Evolutionary conservation across 805 yeast genomes (phyloP), one percentile per base, ranked within the genome.

Genomic region (Babjeviella inositovora): DNA sequence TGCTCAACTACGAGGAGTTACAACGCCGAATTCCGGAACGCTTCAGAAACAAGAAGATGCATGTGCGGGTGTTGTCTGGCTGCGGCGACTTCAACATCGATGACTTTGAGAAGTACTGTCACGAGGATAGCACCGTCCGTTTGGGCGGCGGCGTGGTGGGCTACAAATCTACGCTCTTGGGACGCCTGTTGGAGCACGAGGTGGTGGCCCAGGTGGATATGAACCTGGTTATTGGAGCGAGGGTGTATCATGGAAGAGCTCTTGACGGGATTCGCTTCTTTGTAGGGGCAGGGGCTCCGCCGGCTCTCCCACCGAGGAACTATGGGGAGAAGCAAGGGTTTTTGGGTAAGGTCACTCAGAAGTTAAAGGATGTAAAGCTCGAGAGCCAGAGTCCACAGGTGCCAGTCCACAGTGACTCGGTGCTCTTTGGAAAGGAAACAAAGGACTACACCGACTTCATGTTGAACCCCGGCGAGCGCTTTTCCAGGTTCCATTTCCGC

Each of bases 221-320:
- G 9, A 31, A 32, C 8, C 35, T 38, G 6, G 50, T 77, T 3
- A 43, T 39, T n/a, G 56, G 54, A 23, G 61, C 84, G 2, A 58
- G 81, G 27, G 61, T 84, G 0, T 74, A 67, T 32, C 68, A 72
- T 33, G 95, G 94, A 2, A 42, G 49, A 12, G 92, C 93, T 0
- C 45, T 90, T 11, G 94, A 85, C 46, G 97, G 97, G 5, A 35
- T 87, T 9, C 67, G 70, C 27, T 58, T 84, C 16, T 53, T 42
- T 33, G 53, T 51, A 14, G 28, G 20, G 19, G 32, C 30, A n/a
- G 39, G 36, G 6, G 6, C 31, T 37, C 20, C 24, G 19, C 19
- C 8, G 14, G 13, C 14, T 11, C 18, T 19, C 19, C 32, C 24
- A 7, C 24, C 31, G 3, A 8, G 5, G 15, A 21, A 13, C 8